Conservation (phyloP, 2,329 filamentous ascomycete genomes). For the Claviceps sp. region DNA sequence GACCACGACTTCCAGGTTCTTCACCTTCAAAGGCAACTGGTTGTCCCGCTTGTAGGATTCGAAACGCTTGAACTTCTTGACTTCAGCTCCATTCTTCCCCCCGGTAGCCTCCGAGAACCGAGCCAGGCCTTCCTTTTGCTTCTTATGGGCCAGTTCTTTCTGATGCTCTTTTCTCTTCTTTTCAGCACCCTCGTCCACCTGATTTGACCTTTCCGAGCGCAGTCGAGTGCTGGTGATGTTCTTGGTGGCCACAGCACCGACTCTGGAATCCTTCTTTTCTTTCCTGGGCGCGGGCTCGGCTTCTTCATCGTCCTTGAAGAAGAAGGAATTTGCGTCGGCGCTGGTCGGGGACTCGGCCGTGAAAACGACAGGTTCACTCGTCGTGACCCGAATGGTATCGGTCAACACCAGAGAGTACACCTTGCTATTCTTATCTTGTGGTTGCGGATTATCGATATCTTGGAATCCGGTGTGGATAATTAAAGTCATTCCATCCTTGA, state of each 20-base stretch:
- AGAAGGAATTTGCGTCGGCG: conserved; percentile 90
- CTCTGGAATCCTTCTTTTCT: conserved; percentile 69
- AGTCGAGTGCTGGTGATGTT: conserved; percentile 93
- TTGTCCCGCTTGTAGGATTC: conserved; percentile 98
- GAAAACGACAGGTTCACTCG: conserved; percentile 71
- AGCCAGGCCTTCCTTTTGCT: conserved; percentile 75
- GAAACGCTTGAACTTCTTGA: conserved; percentile 98
- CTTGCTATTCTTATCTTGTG: conserved; percentile 82
- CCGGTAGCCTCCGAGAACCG: conserved; percentile 77
- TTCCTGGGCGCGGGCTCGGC: conserved; percentile 79
- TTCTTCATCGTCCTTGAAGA: conserved; percentile 94
- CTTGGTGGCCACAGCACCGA: conserved; percentile 79
- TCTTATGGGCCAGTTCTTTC: conserved; percentile 74
- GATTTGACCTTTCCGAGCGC: conserved; percentile 77
- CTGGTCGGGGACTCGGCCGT: conserved; percentile 87
- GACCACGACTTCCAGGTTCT: conserved; percentile 79
- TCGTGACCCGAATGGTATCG: conserved; percentile 82
- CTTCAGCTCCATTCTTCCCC: conserved; percentile 75
- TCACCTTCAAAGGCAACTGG: conserved; percentile 70
- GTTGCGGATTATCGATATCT: conserved; percentile 74
- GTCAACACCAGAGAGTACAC: conserved; percentile 81
- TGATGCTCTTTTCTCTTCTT: conserved; percentile 81
- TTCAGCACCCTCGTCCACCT: conserved; percentile 81
- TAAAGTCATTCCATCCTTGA: conserved; percentile 97
- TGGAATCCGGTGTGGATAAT: conserved; percentile 81